Base-by-base conservation (phyloP, 2,329 filamentous ascomycete species). In the Cladophialophora chaetospira region DNA sequence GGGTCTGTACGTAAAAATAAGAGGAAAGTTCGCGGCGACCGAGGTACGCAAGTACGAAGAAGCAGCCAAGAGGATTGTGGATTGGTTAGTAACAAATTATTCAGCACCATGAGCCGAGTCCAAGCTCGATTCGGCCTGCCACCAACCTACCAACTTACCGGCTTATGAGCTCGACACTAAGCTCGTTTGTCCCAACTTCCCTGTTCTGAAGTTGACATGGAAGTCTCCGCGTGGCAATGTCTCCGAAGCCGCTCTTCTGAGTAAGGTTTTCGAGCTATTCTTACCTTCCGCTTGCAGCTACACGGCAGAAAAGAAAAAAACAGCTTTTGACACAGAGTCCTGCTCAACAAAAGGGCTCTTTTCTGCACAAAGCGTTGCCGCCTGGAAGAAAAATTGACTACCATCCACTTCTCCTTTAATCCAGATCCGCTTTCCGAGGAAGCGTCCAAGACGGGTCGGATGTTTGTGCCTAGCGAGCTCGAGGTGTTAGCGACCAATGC, bases 401-500 rank as follows among this genome's bases (percentile, higher is more conserved):
- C 19, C n/a, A 10, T 33, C 29, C 29, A n/a, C 15, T 15, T 43
- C 42, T 42, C 3, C n/a, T 31, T 10, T 9, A n/a, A 4, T 11
- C 28, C 38, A 44, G 19, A 35, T 36, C 26, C 46, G 15, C 23
- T 28, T 33, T 15, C 31, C 36, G 5, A 5, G 29, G 28, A 21
- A 51, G 25, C 36, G 28, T 35, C 5, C 40, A 29, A 51, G 23
- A 13, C 35, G 25, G 33, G 15, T 51, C 56, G 56, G 44, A 58
- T 58, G 56, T 8, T 46, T 50, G 43, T 42, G 21, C 6, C 31
- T 38, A 26, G 23, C 21, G 19, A 5, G 5, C 19, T 31, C 17
- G 47, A 54, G 57, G 53, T 56, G 35, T 53, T 35, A 50, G 46
- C 57, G 53, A 43, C 57, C 47, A 55, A 60, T 60, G 57, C 57